Evolutionary conservation across 768 basidiomycete species (phyloP).

Genomic region (Trametes gibbosa): DNA sequence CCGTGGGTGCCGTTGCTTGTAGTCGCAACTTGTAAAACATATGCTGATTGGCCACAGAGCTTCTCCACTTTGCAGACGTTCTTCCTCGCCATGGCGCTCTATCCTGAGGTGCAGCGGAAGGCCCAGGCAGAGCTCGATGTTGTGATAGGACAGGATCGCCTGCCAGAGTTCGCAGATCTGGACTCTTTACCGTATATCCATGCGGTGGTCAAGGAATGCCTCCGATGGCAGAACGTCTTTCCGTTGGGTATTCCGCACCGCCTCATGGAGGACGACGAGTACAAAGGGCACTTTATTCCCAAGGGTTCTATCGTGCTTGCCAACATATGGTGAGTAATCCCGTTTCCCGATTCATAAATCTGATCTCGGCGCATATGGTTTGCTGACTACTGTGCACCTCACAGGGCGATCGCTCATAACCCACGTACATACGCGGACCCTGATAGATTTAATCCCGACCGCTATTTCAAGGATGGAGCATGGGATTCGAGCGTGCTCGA

Average conservation of each 20-base stretch:
- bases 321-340: constrained; percentile 14
- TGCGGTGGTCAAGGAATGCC: constrained; percentile 19
- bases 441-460: constrained; percentile 23
- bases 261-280: constrained; percentile 38
- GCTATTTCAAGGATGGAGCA: constrained; percentile 6
- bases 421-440: constrained; percentile 24
- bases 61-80: constrained; percentile 6
- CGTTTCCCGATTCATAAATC: background rate
- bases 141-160: constrained; percentile 10
- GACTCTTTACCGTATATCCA: constrained; percentile 14
- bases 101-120: constrained; percentile 13
- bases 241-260: constrained; percentile 27
- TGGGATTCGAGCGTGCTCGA: background rate
- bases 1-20: background rate
- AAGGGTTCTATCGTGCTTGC: constrained; percentile 24
- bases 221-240: constrained; percentile 14
- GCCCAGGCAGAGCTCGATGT: constrained; percentile 19
- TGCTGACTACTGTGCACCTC: constrained; percentile 23
- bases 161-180: constrained; percentile 14
- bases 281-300: constrained; percentile 38
- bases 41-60: constrained; percentile 1
- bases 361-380: constrained; percentile 3
- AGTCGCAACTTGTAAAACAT: too few species aligned
- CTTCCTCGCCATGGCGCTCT: constrained; percentile 11
- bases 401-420: constrained; percentile 28